Base-by-base conservation (phyloP, 306 rosid species). In the Myrica gale region DNA sequence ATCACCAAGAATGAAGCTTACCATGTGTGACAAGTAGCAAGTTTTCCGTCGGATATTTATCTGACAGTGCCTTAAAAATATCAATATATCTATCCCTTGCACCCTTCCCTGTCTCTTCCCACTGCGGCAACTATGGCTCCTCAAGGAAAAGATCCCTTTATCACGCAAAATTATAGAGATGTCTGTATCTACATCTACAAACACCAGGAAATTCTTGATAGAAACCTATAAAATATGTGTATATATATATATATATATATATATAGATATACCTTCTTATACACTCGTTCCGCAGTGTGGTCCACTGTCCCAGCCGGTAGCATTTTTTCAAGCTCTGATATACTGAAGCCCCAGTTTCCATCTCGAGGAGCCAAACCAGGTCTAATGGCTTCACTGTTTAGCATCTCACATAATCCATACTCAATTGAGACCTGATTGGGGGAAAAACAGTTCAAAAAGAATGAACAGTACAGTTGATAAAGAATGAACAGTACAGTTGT, bases 21-120 rank as follows among this genome's bases (percentile, higher is more conserved):
- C 99, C 97, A 39, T 92, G 99, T n/a, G 97, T 92, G 76, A 92
- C 93, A 63, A 92, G 92, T 70, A 95, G 93, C 86, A 95, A 84
- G 78, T 92, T 95, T 73, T 95, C 91, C 0, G 74, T 73, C 2
- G 82, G 96, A 79, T 85, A 82, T 70, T 85, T 90, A 78, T 95
- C 91, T 0, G 99, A 96, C 70, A 95, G 96, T 50, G 89, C 91
- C 79, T 84, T 80, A 69, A 92, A 50, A 13, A 88, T 78, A 68
- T 85, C 54, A 54, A 78, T 72, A 75, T 90, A 95, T 88, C 99
- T 85, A 39, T 82, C 72, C 78, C 81, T 86, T 20, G 97, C 83
- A 4, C 4, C 58, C 32, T 0, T 51, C 76, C 76, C 55, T 7
- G 89, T 68, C 78, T 88, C 99, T 57, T 83, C 91, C 92, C 92